Base-by-base conservation (phyloP, 2,329 filamentous ascomycete genomes). In the Penicillium sp. region DNA sequence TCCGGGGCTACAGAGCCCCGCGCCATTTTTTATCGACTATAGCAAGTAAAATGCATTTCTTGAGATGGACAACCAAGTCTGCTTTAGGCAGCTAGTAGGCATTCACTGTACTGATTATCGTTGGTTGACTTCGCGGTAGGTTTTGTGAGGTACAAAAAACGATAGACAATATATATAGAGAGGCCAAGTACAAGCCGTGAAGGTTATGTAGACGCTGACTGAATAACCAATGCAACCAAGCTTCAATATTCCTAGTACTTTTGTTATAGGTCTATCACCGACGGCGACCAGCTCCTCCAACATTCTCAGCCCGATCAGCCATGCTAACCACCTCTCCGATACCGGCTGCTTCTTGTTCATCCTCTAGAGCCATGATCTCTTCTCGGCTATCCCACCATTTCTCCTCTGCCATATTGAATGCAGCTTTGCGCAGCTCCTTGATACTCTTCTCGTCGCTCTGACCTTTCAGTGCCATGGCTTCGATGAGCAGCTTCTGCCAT, bases 331-430 rank as follows among this genome's bases (percentile, higher is more conserved):
- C 90, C 77, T 97, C 94, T 15, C 92, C 90, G 73, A 97, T 97
- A 9, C 94, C 92, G 31, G 92, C 90, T 47, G 89, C 92, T 75
- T 97, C 93, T 78, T 97, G 92, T 77, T 97, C 93, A 75, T 97
- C 93, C 75, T 99, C 94, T 68, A 97, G 75, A 6, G 86, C 89
- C 51, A 87, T 89, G 62, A 99, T 89, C 77, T 97, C 93, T 77
- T 99, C 94, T 66, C 94, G 84, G 70, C 89, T 92, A 79, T 97
- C 94, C 94, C 94, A 99, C 94, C 94, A 99, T 73, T 96, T 96
- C 77, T 92, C 89, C 75, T 99, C 94, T 40, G 92, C 92, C 61
- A 91, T 82, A 69, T 91, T 88, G 72, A 97, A 99, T 1, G 92
- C 94, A 70, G 86, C 87, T 67, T 92, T 89, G 73, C 96, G 92